Percentiles rank a stretch among this genome's conserved stretches.
These are phyloP conservation scores for Lineolata rhizophorae DNA, from an alignment of 495 filamentous ascomycete species.

Conservation along the genomic window DNA sequence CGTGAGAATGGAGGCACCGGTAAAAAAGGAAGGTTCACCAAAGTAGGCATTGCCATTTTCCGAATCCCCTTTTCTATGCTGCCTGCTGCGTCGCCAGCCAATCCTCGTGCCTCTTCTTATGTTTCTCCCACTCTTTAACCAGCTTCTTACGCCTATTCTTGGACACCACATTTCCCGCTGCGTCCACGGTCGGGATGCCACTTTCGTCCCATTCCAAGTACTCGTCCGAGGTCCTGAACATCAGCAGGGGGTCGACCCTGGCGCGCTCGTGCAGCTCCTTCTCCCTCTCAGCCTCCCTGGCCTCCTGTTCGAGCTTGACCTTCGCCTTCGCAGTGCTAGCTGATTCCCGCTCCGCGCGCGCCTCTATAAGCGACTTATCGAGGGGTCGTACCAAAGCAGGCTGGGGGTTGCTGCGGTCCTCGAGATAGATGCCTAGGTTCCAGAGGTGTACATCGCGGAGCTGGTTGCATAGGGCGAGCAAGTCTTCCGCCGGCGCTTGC, in stretches of 20 bases:
- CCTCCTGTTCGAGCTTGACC: slow-evolving; percentile 36
- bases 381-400: slow-evolving; percentile 73
- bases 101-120: slow-evolving; percentile 67
- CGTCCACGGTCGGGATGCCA: slow-evolving; percentile 58
- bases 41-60: no score
- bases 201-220: slow-evolving; percentile 71
- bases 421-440: slow-evolving; percentile 63
- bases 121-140: slow-evolving; percentile 76
- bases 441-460: slow-evolving; percentile 64
- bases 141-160: slow-evolving; percentile 71
- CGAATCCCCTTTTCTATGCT: no score
- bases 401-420: slow-evolving; percentile 48
- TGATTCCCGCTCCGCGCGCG: slow-evolving; percentile 43
- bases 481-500: slow-evolving; percentile 15
- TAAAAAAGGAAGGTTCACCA: no score
- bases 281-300: slow-evolving; percentile 26
- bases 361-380: slow-evolving; percentile 46
- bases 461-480: slow-evolving; percentile 41
- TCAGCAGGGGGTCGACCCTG: slow-evolving; percentile 40
- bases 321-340: slow-evolving; percentile 31
- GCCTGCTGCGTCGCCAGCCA: slow-evolving; percentile 23
- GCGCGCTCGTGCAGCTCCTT: slow-evolving; percentile 29
- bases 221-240: slow-evolving; percentile 37
- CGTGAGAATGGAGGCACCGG: no score
- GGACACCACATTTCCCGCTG: slow-evolving; percentile 54